Conservation (phyloP, 208 protist species). For the Leptomonas pyrrhocoris region DNA sequence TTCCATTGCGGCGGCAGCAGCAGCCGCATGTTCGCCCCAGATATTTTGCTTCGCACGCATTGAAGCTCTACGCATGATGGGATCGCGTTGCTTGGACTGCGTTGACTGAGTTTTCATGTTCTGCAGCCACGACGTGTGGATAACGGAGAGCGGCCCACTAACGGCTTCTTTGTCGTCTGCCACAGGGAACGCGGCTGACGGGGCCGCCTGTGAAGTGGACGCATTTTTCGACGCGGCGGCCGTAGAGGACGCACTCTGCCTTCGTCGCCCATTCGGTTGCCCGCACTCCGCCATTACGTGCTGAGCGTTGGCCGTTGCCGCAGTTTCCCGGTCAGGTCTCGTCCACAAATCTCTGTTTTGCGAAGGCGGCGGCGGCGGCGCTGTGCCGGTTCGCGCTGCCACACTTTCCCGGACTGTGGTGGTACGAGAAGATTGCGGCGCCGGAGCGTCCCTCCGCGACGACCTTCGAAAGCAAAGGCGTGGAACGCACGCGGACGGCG, state of each 20-base stretch:
- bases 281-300: slow-evolving; percentile 4
- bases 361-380: slow-evolving; percentile 1
- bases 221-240: not conserved
- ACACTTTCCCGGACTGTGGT: not conserved
- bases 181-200: not conserved
- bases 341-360: slow-evolving; percentile 17
- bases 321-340: not conserved
- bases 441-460: not conserved
- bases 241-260: not conserved
- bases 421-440: not conserved
- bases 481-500: slow-evolving; percentile 11
- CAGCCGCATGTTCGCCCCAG: not conserved
- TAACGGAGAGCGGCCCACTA: slow-evolving; percentile 8
- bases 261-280: not conserved
- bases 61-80: not conserved
- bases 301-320: not conserved
- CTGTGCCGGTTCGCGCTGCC: not conserved
- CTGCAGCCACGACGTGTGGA: slow-evolving; percentile 20
- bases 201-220: not conserved
- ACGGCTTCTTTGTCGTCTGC: not conserved
- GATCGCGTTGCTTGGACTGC: not conserved
- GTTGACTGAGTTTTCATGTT: not conserved
- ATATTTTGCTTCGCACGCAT: not conserved
- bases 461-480: slow-evolving; percentile 12
- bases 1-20: not conserved